A percentile compares a stretch with the other conserved stretches of the same genome.
These are phyloP conservation scores for Cochlearia excelsa DNA, from an alignment of 345 rosid species.

Conservation along the genomic window DNA sequence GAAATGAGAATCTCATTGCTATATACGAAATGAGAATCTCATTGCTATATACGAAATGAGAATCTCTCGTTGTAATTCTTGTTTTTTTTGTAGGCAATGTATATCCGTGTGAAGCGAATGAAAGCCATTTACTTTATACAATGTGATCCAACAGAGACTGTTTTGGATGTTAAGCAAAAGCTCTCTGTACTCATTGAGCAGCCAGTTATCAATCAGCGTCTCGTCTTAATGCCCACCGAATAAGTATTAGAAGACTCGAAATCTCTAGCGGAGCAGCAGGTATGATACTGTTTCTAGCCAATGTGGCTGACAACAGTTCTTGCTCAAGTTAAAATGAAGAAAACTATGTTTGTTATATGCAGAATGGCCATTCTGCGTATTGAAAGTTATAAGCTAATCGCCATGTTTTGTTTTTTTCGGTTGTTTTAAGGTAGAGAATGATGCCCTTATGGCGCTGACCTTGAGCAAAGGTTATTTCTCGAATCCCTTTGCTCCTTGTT, in stretches of 20 bases:
- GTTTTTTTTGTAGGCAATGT: conserved; percentile 60
- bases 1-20: too few species aligned
- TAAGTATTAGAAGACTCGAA: conserved; percentile 74
- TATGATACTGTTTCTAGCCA: conserved; percentile 13
- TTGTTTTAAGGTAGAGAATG: conserved; percentile 84
- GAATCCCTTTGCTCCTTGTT: conserved; percentile 17
- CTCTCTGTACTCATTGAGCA: conserved; percentile 61
- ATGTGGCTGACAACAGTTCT: background rate
- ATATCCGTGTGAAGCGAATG: conserved; percentile 82
- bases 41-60: too few species aligned
- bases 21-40: too few species aligned
- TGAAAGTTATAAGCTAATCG: conserved; percentile 10
- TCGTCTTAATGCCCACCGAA: conserved; percentile 55
- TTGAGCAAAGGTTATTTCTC: conserved; percentile 67
- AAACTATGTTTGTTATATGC: background rate
- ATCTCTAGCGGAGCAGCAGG: conserved; percentile 83
- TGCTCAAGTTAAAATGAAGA: background rate
- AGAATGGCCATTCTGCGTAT: background rate
- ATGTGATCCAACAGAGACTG: conserved; percentile 84
- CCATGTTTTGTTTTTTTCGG: background rate
- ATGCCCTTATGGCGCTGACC: conserved; percentile 83
- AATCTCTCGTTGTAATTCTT: background rate
- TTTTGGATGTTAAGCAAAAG: conserved; percentile 69
- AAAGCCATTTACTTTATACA: conserved; percentile 83
- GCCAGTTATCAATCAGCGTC: conserved; percentile 63